Base-by-base conservation (phyloP, 371 early-diverging fungal genomes). In the Syncephalastrum contaminatum region DNA sequence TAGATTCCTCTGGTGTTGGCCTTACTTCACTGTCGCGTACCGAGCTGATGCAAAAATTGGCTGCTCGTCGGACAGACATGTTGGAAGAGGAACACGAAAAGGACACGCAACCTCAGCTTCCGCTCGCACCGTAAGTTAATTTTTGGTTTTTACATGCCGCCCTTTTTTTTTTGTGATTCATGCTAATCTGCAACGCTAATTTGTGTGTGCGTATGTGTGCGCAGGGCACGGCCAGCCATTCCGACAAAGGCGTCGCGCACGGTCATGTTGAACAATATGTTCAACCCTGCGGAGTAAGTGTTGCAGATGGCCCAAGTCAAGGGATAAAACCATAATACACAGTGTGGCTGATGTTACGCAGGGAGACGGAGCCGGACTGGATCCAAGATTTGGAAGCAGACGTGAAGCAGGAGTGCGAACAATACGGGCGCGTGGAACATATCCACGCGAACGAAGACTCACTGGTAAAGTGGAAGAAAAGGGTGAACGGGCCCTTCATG, bases 251-350 rank as follows among this genome's bases (percentile, higher is more conserved):
- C 80, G 13, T 67, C 83, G 16, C 82, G 84, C 16, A 83, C 83
- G 51, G 72, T 93, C n/a, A 69, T 91, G 66, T 69, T 97, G 60
- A 88, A 85, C 57, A 94, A 96, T 59, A 95, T 96, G 96, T 96
- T 95, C 63, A 85, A 95, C 49, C 94, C 95, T 16, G 85, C 72
- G 40, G 91, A 93, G 89, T 92, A 86, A 70, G 87, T 6, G 15
- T 40, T 15, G 15, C n/a, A 25, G 20, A 18, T 42, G 16, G 36
- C 8, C 47, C 50, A n/a, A n/a, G 39, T 43, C 36, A 27, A 30
- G 36, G 36, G 36, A 30, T 30, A 30, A 30, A 30, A 30, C 36
- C 36, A 30, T 12, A 12, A 5, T 10, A 30, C 36, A 8, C 36
- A 30, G 36, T 30, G 36, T 30, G 36, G 36, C 36, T 30, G 36